Conservation (phyloP, 768 basidiomycete genomes). For the Lenzites betulinus region DNA sequence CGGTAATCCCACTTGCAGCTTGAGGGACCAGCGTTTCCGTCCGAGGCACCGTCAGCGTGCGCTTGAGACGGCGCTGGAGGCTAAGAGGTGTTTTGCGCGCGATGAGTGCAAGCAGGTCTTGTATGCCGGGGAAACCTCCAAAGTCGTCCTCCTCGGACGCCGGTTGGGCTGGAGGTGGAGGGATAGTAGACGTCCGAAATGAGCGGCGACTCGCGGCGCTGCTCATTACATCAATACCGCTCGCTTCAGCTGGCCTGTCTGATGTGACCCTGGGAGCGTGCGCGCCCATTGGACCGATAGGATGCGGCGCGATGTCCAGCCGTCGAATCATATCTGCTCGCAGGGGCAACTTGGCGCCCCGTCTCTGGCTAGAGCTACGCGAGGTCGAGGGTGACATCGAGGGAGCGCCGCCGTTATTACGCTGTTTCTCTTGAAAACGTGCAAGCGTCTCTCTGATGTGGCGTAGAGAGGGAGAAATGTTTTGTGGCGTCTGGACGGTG, state of each 20-base stretch:
- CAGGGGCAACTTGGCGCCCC: not conserved
- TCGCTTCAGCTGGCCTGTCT: not conserved
- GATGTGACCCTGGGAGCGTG: not conserved
- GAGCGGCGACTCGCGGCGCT: constrained; percentile 9
- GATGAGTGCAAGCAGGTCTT: constrained; percentile 28
- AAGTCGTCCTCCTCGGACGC: constrained; percentile 15
- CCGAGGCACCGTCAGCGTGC: constrained; percentile 71
- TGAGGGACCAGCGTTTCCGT: constrained; percentile 53
- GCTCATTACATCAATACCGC: constrained; percentile 6
- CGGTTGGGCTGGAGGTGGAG: not conserved
- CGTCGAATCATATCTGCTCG: constrained; percentile 27
- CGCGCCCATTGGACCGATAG: constrained; percentile 23
- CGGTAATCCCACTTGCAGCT: not conserved
- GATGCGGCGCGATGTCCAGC: constrained; percentile 23
- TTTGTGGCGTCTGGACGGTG: not conserved
- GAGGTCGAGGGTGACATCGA: not conserved
- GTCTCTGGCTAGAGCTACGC: not conserved
- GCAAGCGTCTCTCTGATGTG: constrained; percentile 11
- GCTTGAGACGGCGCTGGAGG: constrained; percentile 52
- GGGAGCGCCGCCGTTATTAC: not conserved
- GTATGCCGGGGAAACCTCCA: constrained; percentile 39
- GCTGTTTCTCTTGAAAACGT: not conserved
- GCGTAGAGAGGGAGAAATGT: not conserved
- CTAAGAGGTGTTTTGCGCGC: constrained; percentile 61
- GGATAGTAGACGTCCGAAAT: not conserved